Evolutionary conservation across 805 yeast species (phyloP).

Genomic region (Yarrowia divulgata): DNA sequence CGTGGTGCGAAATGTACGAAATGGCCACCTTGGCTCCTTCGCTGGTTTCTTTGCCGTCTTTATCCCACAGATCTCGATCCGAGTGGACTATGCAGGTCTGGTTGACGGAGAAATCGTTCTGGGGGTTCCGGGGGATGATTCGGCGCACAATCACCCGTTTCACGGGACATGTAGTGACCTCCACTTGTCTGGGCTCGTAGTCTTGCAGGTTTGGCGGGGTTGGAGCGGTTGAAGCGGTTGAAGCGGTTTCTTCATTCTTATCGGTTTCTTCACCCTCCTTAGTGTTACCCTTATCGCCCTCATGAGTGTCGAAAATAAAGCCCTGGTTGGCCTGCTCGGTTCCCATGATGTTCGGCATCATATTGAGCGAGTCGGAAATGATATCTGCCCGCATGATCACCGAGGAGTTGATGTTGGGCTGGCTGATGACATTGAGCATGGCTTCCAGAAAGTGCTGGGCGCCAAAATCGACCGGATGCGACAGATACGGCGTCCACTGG

Average conservation of each 20-base stretch:
- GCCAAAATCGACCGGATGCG: conserved; percentile 57
- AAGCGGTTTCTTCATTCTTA: background rate
- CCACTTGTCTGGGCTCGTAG: conserved; percentile 41
- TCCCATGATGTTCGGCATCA: conserved; percentile 31
- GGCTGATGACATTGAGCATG: conserved; percentile 76
- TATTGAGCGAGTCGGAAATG: conserved; percentile 43
- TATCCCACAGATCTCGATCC: conserved; percentile 35
- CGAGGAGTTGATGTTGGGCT: conserved; percentile 91
- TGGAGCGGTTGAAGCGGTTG: background rate
- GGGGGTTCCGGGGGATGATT: conserved; percentile 90
- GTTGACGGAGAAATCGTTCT: conserved; percentile 79
- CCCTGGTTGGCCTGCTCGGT: conserved; percentile 22
- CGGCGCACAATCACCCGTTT: conserved; percentile 68
- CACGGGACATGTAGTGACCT: conserved; percentile 32
- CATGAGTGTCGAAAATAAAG: conserved; percentile 26
- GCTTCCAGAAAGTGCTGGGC: conserved; percentile 71
- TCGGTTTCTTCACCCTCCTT: background rate
- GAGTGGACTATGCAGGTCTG: conserved; percentile 75
- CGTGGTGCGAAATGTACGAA: conserved; percentile 80
- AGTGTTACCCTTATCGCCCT: background rate
- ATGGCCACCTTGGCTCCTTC: conserved; percentile 57
- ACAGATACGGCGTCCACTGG: conserved; percentile 69
- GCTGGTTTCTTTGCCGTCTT: conserved; percentile 37
- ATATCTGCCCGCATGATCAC: conserved; percentile 90
- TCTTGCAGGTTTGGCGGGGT: conserved; percentile 39